phyloP scores from a whole-genome alignment of 371 early-diverging fungal species.

The Cladochytrium tenue region DNA sequence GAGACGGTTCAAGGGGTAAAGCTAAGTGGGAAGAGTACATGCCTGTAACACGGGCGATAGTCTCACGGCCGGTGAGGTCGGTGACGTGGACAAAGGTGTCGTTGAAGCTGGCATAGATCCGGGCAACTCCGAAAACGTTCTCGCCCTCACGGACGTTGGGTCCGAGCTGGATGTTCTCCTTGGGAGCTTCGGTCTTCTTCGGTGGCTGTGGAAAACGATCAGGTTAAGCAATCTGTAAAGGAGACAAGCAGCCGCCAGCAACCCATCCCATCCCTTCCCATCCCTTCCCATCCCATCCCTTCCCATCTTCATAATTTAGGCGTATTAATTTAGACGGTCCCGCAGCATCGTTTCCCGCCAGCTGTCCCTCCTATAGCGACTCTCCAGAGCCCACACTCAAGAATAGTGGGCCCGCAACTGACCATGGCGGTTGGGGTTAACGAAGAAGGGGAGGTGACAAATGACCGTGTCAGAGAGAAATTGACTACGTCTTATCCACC shows the following conservation, averaged over 20 bases:
- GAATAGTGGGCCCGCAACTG: not conserved
- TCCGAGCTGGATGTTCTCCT: slow-evolving; percentile 90
- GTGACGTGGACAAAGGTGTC: slow-evolving; percentile 99
- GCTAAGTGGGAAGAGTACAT: no score
- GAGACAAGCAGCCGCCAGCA: not conserved
- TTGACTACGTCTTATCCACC: no score
- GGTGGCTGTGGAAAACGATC: slow-evolving; percentile 1
- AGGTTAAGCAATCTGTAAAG: not conserved
- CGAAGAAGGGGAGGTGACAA: no score
- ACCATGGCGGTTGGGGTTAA: no score
- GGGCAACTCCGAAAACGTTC: slow-evolving; percentile 99
- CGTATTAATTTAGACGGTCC: no score
- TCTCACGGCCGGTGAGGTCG: slow-evolving; percentile 99
- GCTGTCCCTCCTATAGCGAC: no score
- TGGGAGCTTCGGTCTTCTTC: slow-evolving; percentile 28
- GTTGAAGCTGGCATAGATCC: slow-evolving; percentile 99
- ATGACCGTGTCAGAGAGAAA: no score
- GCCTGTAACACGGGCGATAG: slow-evolving; percentile 99
- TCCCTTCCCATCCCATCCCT: slow-evolving; percentile 4
- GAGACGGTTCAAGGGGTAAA: no score
- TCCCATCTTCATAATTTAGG: not conserved
- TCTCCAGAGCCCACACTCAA: not conserved
- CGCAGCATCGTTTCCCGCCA: no score
- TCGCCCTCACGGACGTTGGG: slow-evolving; percentile 98
- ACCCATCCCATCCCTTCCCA: not conserved